A percentile compares a stretch with the other conserved stretches of the same genome.
Conservation (phyloP, 1,139 yeast species). For the Yamadazyma oceani region DNA sequence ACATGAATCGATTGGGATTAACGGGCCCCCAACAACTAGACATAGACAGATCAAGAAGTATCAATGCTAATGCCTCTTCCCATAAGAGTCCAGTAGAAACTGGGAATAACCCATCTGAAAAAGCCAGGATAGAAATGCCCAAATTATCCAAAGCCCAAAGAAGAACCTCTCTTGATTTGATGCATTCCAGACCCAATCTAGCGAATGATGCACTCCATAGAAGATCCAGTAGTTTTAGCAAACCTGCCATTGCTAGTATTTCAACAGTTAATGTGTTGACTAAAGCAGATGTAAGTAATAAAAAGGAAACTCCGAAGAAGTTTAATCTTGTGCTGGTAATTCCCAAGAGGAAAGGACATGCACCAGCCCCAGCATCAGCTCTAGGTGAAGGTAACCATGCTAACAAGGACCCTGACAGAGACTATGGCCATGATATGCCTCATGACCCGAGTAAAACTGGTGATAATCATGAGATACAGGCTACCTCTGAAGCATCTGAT, state of each 20-base stretch:
- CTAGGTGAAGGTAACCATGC: too few species aligned
- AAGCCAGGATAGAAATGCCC: constrained; percentile 19
- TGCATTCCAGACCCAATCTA: constrained; percentile 20
- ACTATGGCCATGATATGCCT: too few species aligned
- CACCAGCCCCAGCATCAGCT: neutral
- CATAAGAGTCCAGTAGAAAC: too few species aligned
- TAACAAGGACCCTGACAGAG: too few species aligned
- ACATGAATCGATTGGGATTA: neutral
- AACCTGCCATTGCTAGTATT: constrained; percentile 33
- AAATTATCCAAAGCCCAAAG: constrained; percentile 24
- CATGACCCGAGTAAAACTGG: too few species aligned
- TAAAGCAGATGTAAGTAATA: constrained; percentile 22
- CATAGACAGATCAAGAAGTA: neutral
- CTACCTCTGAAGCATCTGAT: too few species aligned
- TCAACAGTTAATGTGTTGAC: constrained; percentile 38
- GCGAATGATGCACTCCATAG: constrained; percentile 5
- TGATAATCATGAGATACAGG: too few species aligned
- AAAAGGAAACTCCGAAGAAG: constrained; percentile 3
- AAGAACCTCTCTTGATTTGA: constrained; percentile 34
- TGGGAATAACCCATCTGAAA: too few species aligned
- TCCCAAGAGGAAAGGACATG: constrained; percentile 8
- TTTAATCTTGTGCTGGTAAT: constrained; percentile 15
- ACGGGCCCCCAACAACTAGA: too few species aligned
- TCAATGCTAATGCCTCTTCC: too few species aligned
- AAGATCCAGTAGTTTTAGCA: constrained; percentile 22